A percentile compares a stretch with the other conserved stretches of the same genome.
phyloP scores from a whole-genome alignment of 2,329 filamentous ascomycete genomes.

The Albophoma yamanashiensis region DNA sequence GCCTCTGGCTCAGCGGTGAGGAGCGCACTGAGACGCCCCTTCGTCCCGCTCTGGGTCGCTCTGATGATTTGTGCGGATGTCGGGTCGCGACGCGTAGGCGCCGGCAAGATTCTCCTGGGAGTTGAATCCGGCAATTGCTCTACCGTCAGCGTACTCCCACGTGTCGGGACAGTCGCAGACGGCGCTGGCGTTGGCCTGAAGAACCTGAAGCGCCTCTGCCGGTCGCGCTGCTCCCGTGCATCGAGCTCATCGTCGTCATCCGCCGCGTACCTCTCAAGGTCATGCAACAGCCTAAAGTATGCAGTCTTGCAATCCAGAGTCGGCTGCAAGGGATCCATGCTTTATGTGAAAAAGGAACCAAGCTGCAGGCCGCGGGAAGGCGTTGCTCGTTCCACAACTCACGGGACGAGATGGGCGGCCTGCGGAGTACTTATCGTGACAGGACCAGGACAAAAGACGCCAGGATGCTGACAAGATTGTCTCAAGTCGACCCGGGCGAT shows the following conservation, averaged over 20 bases:
- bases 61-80: slow-evolving; percentile 12
- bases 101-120: slow-evolving; percentile 7
- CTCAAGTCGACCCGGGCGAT: not conserved
- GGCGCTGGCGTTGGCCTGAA: slow-evolving; percentile 9
- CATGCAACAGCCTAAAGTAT: slow-evolving; percentile 33
- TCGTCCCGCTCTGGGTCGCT: slow-evolving; percentile 17
- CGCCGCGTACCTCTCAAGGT: slow-evolving; percentile 4
- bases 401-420: not conserved
- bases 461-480: not conserved
- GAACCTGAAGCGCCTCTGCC: slow-evolving; percentile 18
- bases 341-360: not conserved
- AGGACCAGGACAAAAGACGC: no score
- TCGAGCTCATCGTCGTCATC: slow-evolving; percentile 21
- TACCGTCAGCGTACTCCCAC: not conserved
- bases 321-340: not conserved
- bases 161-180: not conserved
- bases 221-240: slow-evolving; percentile 19
- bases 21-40: slow-evolving; percentile 9
- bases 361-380: not conserved
- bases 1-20: slow-evolving; percentile 7
- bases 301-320: slow-evolving; percentile 30
- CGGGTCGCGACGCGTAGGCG: not conserved
- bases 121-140: not conserved
- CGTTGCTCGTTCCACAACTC: not conserved
- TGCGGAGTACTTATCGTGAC: not conserved